Base-by-base conservation (phyloP, 192 early-diverging fungal species). In the Coemansia sp. region DNA sequence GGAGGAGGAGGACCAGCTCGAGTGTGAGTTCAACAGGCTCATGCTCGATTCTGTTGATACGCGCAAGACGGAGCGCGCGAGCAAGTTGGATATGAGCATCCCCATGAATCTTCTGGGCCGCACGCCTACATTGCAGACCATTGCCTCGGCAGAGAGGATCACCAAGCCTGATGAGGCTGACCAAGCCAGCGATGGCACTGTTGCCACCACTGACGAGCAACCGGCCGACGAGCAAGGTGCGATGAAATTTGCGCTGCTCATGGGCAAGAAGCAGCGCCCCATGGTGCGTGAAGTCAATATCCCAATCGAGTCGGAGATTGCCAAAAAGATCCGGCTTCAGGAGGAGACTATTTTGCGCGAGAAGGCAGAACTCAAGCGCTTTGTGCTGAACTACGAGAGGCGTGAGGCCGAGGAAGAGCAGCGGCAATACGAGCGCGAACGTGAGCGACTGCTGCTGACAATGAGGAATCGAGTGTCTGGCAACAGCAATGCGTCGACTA, bases 41-140 rank as follows among this genome's bases (percentile, higher is more conserved):
- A 91, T 98, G 87, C 86, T 86, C n/a, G 96, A 98, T 58, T 93
- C 91, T 45, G 67, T 92, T 43, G 96, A 96, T 37, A 82, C 88
- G 10, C 89, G 94, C 31, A 91, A 92, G 74, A 83, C 62, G 11
- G 79, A 82, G 56, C 67, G 69, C 5, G n/a, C 58, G 3, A 51
- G 82, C 2, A 88, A 87, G 55, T 88, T 99, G 42, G 96, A 99
- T 74, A 91, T 93, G 18, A 86, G 94, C 9, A 91, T 99, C 51
- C 96, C 96, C 20, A 86, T 92, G 73, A 78, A 87, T 39, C 79
- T 88, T 56, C 71, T 84, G 35, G 86, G 74, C 0, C 66, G 64
- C 6, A 37, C 73, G 18, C 50, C 70, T 10, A 34, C 62, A 14
- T 10, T 38, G 43, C 69, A 67, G 35, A 58, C 46, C 38, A 28